phyloP scores from a whole-genome alignment of 2,329 filamentous ascomycete species.

The Epichloe gansuensis region DNA sequence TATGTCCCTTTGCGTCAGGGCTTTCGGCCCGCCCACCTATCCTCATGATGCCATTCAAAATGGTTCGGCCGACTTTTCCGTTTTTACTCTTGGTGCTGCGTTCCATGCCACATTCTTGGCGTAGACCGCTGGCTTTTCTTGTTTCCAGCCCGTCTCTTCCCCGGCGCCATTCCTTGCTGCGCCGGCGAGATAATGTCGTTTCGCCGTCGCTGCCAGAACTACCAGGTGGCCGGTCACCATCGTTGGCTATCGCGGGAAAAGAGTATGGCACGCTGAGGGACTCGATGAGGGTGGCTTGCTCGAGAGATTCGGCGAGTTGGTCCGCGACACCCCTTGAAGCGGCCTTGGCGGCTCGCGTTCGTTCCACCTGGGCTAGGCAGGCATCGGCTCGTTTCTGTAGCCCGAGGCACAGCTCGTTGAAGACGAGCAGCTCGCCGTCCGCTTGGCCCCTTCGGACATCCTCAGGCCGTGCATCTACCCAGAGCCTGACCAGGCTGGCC shows the following conservation, averaged over 20 bases:
- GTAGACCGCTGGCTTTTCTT: conserved; percentile 16
- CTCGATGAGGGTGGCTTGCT: conserved; percentile 29
- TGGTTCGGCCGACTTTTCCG: conserved; percentile 28
- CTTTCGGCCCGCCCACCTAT: conserved; percentile 30
- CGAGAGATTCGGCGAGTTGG: conserved; percentile 35
- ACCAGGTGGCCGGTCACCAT: conserved; percentile 29
- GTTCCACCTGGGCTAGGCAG: conserved; percentile 38
- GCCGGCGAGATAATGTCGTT: conserved; percentile 10
- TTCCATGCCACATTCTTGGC: conserved; percentile 17
- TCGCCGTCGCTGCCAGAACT: conserved; percentile 38
- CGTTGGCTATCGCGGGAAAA: conserved; percentile 15
- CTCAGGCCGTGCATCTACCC: conserved; percentile 46
- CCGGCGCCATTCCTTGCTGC: conserved; percentile 21
- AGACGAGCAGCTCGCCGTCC: conserved; percentile 41
- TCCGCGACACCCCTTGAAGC: conserved; percentile 18
- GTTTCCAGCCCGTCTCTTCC: conserved; percentile 14
- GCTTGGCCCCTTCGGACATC: conserved; percentile 22
- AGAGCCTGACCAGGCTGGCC: conserved; percentile 70
- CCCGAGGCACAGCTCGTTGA: conserved; percentile 37
- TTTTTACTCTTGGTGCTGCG: conserved; percentile 24
- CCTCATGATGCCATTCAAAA: conserved; percentile 32
- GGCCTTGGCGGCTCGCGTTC: conserved; percentile 27
- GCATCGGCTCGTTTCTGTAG: conserved; percentile 40
- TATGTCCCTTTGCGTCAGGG: conserved; percentile 23
- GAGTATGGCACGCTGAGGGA: conserved; percentile 20